phyloP scores from a whole-genome alignment of 345 rosid species.

The Dimocarpus longan region DNA sequence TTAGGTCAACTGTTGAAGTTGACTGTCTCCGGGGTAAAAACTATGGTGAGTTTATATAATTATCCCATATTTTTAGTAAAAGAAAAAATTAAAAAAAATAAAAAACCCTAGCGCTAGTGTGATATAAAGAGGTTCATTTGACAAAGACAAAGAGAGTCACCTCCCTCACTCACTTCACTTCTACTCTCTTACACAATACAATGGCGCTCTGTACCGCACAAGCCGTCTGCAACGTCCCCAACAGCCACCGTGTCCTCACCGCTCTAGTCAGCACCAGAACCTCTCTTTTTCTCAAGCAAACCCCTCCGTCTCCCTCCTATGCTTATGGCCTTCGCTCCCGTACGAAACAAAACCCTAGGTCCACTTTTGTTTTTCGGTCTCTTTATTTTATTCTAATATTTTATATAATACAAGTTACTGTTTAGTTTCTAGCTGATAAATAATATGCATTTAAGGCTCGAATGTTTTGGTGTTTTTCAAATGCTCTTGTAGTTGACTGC shows the following conservation, averaged over 20 bases:
- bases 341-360: constrained; percentile 41
- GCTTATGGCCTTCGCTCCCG: constrained; percentile 30
- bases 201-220: constrained; percentile 51
- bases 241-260: constrained; percentile 14
- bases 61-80: no score
- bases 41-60: no score
- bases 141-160: neutral
- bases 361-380: constrained; percentile 14
- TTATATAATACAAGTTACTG: neutral
- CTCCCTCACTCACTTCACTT: neutral
- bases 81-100: no score
- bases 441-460: neutral
- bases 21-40: no score
- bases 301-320: constrained; percentile 14
- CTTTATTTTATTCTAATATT: neutral
- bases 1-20: no score
- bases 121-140: no score
- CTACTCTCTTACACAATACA: neutral
- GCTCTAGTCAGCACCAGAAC: constrained; percentile 14
- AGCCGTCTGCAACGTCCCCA: constrained; percentile 31
- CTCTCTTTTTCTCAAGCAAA: constrained; percentile 28
- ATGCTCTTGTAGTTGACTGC: no score
- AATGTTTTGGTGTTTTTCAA: neutral
- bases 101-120: no score
- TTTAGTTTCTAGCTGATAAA: neutral